A percentile compares a stretch with the other conserved stretches of the same genome.
These are phyloP conservation scores for Heimioporus punctisporus DNA, from an alignment of 1,284 basidiomycete genomes.

Conservation along the genomic window DNA sequence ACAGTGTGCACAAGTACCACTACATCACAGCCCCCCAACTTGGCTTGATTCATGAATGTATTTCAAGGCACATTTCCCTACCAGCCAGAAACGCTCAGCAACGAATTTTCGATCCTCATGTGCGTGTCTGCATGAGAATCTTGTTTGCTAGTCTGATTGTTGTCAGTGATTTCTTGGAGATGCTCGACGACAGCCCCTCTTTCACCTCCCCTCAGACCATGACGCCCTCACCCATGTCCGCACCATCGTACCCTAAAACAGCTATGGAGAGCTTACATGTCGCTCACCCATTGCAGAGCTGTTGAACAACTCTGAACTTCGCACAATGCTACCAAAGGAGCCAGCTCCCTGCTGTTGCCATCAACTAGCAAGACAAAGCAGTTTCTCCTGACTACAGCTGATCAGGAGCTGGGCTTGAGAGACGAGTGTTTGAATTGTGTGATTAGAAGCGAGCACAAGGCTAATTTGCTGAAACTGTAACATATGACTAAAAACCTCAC, in stretches of 20 bases:
- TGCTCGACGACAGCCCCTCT: slow-evolving; percentile 73
- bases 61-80: slow-evolving; percentile 58
- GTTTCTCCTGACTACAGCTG: slow-evolving; percentile 94
- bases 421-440: slow-evolving; percentile 92
- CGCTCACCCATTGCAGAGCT: slow-evolving; percentile 19
- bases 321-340: slow-evolving; percentile 24
- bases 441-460: slow-evolving; percentile 97
- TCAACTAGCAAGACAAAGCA: slow-evolving; percentile 80
- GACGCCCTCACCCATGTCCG: slow-evolving; percentile 50
- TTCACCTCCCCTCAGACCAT: slow-evolving; percentile 58
- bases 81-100: slow-evolving; percentile 71
- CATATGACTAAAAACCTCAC: no score
- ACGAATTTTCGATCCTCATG: slow-evolving; percentile 83
- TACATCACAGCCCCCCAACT: slow-evolving; percentile 35
- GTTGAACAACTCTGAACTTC: slow-evolving; percentile 9
- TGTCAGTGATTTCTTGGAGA: slow-evolving; percentile 78
- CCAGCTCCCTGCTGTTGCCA: slow-evolving; percentile 50
- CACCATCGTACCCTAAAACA: slow-evolving; percentile 38
- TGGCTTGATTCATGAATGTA: slow-evolving; percentile 56
- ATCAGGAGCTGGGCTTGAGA: slow-evolving; percentile 91
- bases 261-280: slow-evolving; percentile 14
- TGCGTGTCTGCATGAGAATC: slow-evolving; percentile 38
- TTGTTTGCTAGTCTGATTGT: neutral
- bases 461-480: slow-evolving; percentile 91
- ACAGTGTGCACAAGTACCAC: slow-evolving; percentile 32